Evolutionary conservation across 2,329 filamentous ascomycete species (phyloP).

Genomic region (Aspergillus chevalieri): DNA sequence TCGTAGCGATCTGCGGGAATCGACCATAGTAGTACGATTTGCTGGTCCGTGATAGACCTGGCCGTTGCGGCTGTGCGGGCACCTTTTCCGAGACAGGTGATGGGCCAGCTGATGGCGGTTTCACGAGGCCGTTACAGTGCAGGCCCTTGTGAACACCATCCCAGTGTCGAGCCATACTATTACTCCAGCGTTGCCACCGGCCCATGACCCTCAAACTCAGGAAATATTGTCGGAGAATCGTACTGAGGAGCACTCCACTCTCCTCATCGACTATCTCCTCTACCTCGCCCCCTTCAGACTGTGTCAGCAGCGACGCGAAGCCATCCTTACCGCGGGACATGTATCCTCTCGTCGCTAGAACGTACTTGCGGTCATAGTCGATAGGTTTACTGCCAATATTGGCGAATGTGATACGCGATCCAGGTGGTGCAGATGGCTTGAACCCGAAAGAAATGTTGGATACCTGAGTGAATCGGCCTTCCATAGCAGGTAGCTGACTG

Average conservation of each 20-base stretch:
- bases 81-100: slow-evolving; percentile 22
- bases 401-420: slow-evolving; percentile 58
- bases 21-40: slow-evolving; percentile 26
- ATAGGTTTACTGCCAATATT: slow-evolving; percentile 57
- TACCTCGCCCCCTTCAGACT: slow-evolving; percentile 67
- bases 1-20: slow-evolving; percentile 16
- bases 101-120: slow-evolving; percentile 33
- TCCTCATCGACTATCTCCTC: slow-evolving; percentile 79
- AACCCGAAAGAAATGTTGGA: slow-evolving; percentile 74
- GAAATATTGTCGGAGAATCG: slow-evolving; percentile 85
- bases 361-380: slow-evolving; percentile 60
- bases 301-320: slow-evolving; percentile 67
- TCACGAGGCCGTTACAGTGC: slow-evolving; percentile 47
- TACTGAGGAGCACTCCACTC: slow-evolving; percentile 78
- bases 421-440: slow-evolving; percentile 56
- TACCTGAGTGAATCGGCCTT: slow-evolving; percentile 80
- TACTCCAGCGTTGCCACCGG: slow-evolving; percentile 67
- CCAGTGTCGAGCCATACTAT: slow-evolving; percentile 61
- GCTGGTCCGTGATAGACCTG: slow-evolving; percentile 16
- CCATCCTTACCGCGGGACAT: slow-evolving; percentile 88
- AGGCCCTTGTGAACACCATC: slow-evolving; percentile 57
- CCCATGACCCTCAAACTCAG: slow-evolving; percentile 76
- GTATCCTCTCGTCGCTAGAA: slow-evolving; percentile 74
- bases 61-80: slow-evolving; percentile 14
- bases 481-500: slow-evolving; percentile 71